Evolutionary conservation across 768 basidiomycete genomes (phyloP).

Genomic region (Lactarius evosmus): DNA sequence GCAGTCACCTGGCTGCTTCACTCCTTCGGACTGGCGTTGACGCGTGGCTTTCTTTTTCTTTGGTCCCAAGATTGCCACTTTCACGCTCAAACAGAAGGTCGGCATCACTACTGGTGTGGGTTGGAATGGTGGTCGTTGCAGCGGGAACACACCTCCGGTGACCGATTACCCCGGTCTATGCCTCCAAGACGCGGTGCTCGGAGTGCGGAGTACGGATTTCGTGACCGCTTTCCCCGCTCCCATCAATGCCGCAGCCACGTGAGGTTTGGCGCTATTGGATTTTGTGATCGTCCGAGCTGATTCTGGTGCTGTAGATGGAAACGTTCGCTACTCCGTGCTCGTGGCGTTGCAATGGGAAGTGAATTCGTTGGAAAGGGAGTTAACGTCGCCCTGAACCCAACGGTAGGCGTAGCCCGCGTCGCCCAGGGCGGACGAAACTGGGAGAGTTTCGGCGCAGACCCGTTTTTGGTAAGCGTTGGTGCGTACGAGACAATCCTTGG

Average conservation of each 20-base stretch:
- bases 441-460: too few species aligned
- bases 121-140: conserved; percentile 63
- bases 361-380: conserved; percentile 86
- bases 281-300: background rate
- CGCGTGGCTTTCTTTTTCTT: background rate
- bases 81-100: conserved; percentile 27
- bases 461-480: conserved; percentile 72
- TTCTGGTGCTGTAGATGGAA: conserved; percentile 60
- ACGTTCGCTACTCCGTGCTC: conserved; percentile 68
- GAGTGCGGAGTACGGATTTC: conserved; percentile 70
- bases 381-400: conserved; percentile 70
- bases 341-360: conserved; percentile 74
- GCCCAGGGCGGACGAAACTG: too few species aligned
- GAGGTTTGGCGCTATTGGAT: conserved; percentile 30
- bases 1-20: background rate
- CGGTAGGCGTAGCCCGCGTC: conserved; percentile 84
- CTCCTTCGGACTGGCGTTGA: background rate
- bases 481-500: conserved; percentile 82
- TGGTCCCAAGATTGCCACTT: conserved; percentile 17
- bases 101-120: conserved; percentile 35
- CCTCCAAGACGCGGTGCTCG: conserved; percentile 73
- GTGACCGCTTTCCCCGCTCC: conserved; percentile 80
- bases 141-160: conserved; percentile 59
- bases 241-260: conserved; percentile 80
- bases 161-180: conserved; percentile 66